Evolutionary conservation across 495 filamentous ascomycete genomes (phyloP).

Genomic region (Rusavskia elegans): DNA sequence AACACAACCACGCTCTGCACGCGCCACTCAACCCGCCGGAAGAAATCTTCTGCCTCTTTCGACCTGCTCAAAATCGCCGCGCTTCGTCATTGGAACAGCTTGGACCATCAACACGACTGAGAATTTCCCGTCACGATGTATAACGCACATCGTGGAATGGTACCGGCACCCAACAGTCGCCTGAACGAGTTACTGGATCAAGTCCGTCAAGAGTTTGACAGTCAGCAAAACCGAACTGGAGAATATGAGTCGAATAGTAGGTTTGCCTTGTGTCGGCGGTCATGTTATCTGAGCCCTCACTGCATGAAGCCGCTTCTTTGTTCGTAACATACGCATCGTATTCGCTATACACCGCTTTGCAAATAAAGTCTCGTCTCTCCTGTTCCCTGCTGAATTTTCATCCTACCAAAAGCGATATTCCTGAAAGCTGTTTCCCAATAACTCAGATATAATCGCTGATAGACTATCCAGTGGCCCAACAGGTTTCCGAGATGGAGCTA

Average conservation of each 20-base stretch:
- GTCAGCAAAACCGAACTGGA: constrained; percentile 49
- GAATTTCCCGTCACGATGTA: constrained; percentile 50
- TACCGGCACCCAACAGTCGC: constrained; percentile 54
- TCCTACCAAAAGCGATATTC: neutral
- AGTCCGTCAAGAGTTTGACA: constrained; percentile 80
- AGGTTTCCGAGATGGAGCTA: constrained; percentile 84
- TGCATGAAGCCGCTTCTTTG: neutral
- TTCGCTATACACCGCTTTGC: neutral
- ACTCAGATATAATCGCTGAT: neutral
- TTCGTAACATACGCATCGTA: neutral
- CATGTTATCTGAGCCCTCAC: constrained; percentile 2
- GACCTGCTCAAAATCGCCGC: neutral
- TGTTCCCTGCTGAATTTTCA: neutral
- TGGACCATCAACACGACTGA: neutral
- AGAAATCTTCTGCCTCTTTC: neutral
- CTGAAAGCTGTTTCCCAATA: neutral
- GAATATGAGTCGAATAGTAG: constrained; percentile 84
- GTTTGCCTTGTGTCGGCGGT: constrained; percentile 21
- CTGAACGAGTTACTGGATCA: constrained; percentile 83
- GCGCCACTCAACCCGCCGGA: no score
- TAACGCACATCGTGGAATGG: constrained; percentile 73
- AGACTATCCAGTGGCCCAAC: constrained; percentile 48
- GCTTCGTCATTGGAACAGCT: neutral
- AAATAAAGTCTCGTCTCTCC: neutral
- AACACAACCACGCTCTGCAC: no score